These are phyloP conservation scores for Paecilomyces formosus DNA, from an alignment of 2,329 filamentous ascomycete species.

Conservation along the genomic window DNA sequence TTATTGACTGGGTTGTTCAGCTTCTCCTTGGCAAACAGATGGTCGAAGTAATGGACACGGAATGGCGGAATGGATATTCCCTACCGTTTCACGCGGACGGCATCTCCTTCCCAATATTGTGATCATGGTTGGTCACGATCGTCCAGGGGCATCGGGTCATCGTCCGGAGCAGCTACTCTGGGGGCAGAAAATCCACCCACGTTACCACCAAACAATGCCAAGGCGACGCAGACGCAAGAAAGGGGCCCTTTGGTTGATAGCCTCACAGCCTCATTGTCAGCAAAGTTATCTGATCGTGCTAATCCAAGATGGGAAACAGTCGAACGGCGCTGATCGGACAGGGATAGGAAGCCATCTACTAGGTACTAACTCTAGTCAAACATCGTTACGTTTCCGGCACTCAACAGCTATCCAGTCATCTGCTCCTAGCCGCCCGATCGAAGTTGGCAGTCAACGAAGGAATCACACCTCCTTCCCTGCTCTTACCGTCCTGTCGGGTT, in stretches of 20 bases:
- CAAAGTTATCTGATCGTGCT: conserved; percentile 1
- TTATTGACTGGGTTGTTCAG: neutral
- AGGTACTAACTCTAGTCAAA: neutral
- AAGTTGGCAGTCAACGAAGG: neutral
- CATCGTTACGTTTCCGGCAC: neutral
- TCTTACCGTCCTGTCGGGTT: neutral
- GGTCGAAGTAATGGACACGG: neutral
- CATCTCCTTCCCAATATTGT: neutral
- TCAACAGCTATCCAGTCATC: neutral
- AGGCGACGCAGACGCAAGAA: neutral
- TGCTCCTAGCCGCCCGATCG: neutral
- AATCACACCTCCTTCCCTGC: neutral
- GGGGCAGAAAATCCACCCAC: neutral
- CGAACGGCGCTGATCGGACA: neutral
- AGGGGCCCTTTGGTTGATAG: neutral
- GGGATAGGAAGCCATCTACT: neutral
- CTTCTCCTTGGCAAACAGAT: neutral
- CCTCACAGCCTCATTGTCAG: neutral
- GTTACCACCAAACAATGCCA: neutral
- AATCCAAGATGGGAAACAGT: neutral
- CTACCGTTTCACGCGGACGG: neutral
- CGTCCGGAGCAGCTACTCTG: neutral
- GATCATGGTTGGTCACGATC: neutral
- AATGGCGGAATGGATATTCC: neutral
- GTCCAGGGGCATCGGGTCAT: neutral